These are phyloP conservation scores for Fusarium neocosmosporiellum DNA, from an alignment of 2,329 filamentous ascomycete species.

Conservation along the genomic window DNA sequence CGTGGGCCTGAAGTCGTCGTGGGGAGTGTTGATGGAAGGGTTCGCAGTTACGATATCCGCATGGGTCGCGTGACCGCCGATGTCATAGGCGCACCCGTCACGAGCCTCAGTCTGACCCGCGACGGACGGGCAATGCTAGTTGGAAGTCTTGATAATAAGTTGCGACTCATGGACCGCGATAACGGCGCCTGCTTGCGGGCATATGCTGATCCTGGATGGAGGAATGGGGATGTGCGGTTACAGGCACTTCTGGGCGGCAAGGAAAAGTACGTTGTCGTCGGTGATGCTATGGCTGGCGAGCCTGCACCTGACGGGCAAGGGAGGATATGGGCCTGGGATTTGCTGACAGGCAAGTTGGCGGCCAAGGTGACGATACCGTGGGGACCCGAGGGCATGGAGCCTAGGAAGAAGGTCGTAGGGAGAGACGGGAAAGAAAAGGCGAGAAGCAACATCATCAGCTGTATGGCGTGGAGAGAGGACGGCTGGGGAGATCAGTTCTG, in stretches of 20 bases:
- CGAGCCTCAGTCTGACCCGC: conserved; percentile 75
- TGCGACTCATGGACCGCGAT: conserved; percentile 84
- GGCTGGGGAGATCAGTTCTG: conserved; percentile 74
- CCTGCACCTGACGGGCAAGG: conserved; percentile 59
- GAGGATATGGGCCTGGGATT: conserved; percentile 83
- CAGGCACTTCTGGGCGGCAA: conserved; percentile 79
- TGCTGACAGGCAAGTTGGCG: conserved; percentile 76
- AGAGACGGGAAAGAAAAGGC: conserved; percentile 70
- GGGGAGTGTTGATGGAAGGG: conserved; percentile 86
- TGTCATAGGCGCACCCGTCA: conserved; percentile 77
- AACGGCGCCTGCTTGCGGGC: conserved; percentile 79
- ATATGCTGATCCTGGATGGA: conserved; percentile 69
- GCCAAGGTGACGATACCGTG: conserved; percentile 70
- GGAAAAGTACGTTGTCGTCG: conserved; percentile 82
- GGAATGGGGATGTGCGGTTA: conserved; percentile 79
- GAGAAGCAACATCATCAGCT: conserved; percentile 70
- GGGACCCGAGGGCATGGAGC: conserved; percentile 62
- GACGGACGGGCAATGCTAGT: conserved; percentile 82
- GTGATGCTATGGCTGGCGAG: conserved; percentile 72
- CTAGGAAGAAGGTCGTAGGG: conserved; percentile 65
- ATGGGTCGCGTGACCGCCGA: conserved; percentile 78
- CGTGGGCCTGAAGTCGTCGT: conserved; percentile 70
- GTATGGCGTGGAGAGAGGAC: conserved; percentile 70
- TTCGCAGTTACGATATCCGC: conserved; percentile 84
- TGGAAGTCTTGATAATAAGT: conserved; percentile 77